Evolutionary conservation across 805 yeast species (phyloP), one percentile per base, ranked within the genome.

Genomic region (Ogataea paraovalis): DNA sequence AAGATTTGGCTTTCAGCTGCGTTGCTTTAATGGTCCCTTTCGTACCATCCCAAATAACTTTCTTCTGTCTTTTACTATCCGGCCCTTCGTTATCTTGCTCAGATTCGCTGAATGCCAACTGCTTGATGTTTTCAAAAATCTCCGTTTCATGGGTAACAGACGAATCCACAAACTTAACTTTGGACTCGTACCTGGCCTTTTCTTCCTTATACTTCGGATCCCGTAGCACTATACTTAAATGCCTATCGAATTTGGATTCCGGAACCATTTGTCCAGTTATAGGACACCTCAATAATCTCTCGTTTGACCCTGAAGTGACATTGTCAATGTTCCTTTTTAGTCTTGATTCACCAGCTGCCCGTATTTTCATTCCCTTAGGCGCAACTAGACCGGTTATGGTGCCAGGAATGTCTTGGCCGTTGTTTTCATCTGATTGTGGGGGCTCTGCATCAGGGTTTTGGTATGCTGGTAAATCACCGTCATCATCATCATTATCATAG

Each of bases 191-290:
- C 45, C 78, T 75, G 38, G 73, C 78, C 58, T 80, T 82, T 62
- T 88, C 89, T 47, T 80, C 80, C 53, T 80, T 76, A 67, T 87
- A 87, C 54, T 79, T 72, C 2, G 97, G 96, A 64, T 91, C 96
- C 40, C 91, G 68, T 33, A 87, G 69, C 46, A 85, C 69, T 14
- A 82, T 76, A 49, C 79, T 76, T 54, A 91, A 70, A 62, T 92
- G 97, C 51, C 75, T 76, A 50, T 79, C 84, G 60, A 85, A 88
- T 52, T 83, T 70, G 38, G 75, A 72, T 55, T 86, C 94, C 0
- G 91, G 85, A 1, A 91, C 76, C 59, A 75, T 58, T 57, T 80
- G 75, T 1, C 83, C 83, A 0, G 96, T 87, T 37, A 87, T 71
- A n/a, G 97, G 97, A 60, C 96, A 88, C 52, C 71, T 75, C 37